Evolutionary conservation across 2,329 filamentous ascomycete genomes (phyloP), one percentile per base, ranked within the genome.

Genomic region (Ophiostoma triangulosporum): DNA sequence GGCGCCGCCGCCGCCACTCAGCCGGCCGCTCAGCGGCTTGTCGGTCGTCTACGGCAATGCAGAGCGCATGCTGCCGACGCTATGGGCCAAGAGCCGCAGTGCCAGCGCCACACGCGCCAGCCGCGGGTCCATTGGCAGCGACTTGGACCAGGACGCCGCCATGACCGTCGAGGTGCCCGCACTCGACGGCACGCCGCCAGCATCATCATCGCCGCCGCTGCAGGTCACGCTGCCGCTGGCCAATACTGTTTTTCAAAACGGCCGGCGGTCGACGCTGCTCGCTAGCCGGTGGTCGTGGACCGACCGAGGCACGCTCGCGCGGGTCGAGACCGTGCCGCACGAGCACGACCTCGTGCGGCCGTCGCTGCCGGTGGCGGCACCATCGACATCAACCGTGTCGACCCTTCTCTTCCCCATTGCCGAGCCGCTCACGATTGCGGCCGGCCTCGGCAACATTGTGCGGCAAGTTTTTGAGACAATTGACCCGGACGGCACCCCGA

Each of bases 361-460:
- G 24, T 8, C 43, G n/a, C n/a, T n/a, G n/a, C n/a, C n/a, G n/a
- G n/a, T n/a, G n/a, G n/a, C n/a, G n/a, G 4, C 1, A 9, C 11
- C n/a, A 3, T 20, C 46, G 6, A 17, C 14, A 12, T 31, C 43
- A 6, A 9, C 26, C 4, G 45, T 48, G 6, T 31, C 27, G 9
- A 49, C 70, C 0, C 73, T 83, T 0, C 66, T 90, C 3, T 65
- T 81, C 11, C 78, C 84, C 1, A 64, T 90, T 33, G 87, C 84
- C 0, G 64, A 68, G 6, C 74, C 83, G 15, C 77, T 84, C 17
- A 70, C 68, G 48, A 80, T 93, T 33, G 68, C 74, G 1, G 75
- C 78, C 35, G 80, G 81, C 33, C 79, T 90, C 61, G 88, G 88
- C 3, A 94, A 94, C 65, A 91, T 94, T 53, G 71, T 93, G 22